Conservation (phyloP, 371 early-diverging fungal genomes). For the Funneliformis caledonium region DNA sequence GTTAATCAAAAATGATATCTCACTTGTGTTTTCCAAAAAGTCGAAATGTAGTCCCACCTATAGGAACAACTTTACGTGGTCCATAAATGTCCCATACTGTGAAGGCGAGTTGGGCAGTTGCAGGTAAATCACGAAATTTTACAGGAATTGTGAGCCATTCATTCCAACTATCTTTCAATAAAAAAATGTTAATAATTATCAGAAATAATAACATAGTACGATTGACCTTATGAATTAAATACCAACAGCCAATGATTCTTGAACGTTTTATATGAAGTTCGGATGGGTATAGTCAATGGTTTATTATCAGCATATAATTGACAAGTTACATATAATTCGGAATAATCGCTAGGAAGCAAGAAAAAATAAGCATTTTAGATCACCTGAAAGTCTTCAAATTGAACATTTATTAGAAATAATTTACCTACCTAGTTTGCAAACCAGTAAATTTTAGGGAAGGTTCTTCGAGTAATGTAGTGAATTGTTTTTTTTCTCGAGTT, state of each 20-base stretch:
- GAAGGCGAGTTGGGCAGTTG: conserved; percentile 71
- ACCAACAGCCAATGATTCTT: conserved; percentile 58
- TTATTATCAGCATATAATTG: conserved; percentile 82
- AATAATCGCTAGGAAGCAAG: conserved; percentile 46
- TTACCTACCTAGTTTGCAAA: conserved; percentile 39
- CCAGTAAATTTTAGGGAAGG: conserved; percentile 45
- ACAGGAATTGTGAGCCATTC: conserved; percentile 92
- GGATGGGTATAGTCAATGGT: conserved; percentile 71
- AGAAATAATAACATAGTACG: not conserved
- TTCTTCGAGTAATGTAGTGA: conserved; percentile 43
- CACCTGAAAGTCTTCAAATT: not conserved
- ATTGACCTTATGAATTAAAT: conserved; percentile 1
- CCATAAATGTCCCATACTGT: conserved; percentile 82
- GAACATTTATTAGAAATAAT: not conserved
- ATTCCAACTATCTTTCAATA: conserved; percentile 70
- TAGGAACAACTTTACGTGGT: conserved; percentile 71
- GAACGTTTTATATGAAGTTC: conserved; percentile 70
- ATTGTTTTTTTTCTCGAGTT: conserved; percentile 34
- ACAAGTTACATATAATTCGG: conserved; percentile 74
- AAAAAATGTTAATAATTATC: conserved; percentile 15
- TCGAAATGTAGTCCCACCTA: conserved; percentile 78
- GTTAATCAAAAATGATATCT: conserved; percentile 6
- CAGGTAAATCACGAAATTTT: conserved; percentile 83
- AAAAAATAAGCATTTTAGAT: not conserved
- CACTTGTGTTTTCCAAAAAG: conserved; percentile 84